Evolutionary conservation across 768 basidiomycete species (phyloP), one percentile per base, ranked within the genome.

Genomic region (Lentinus brumalis): DNA sequence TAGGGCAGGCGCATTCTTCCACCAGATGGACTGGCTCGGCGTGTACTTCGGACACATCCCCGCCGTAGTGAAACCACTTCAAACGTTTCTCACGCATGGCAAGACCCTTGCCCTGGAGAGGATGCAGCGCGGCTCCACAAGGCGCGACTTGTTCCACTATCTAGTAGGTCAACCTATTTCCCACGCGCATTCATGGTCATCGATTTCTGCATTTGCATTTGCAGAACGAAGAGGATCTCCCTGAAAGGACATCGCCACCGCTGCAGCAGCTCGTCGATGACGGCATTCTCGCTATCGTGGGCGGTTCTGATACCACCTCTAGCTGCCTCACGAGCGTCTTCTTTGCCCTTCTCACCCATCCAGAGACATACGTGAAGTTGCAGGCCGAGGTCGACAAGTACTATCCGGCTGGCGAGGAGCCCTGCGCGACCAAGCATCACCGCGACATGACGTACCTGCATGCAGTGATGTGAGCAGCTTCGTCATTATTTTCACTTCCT

Each of bases 81-180:
- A 30, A 46, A 44, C 15, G 16, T 29, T 68, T 21, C 55, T 67
- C 41, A 50, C 18, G 15, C 44, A 61, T 8, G 61, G 62, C 32
- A 30, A 50, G 39, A 29, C 56, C 10, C 57, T 60, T 26, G 51
- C 59, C 26, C 40, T 18, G 0, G 41, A 49, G 40, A 58, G 70
- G 41, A 50, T 64, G 40, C 54, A 61, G 40, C 49, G 57, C 12
- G 71, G 70, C 26, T 67, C 70, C 6, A 49, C 45, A 9, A 50
- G 29, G 9, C 66, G 67, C 46, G 71, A 73, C 45, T 62, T 80
- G 67, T 81, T 80, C 68, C 76, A 82, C 65, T 76, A 83, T 60
- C 70, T 83, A 58, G 82, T 82, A 55, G 12, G 64, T 59, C n/a
- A 18, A 10, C n/a, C 14, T 10, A 21, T 4, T 42, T 31, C 30